Percentiles rank a stretch among this genome's conserved stretches.
phyloP scores from a whole-genome alignment of 768 basidiomycete genomes.

The Rickenella mellea region DNA sequence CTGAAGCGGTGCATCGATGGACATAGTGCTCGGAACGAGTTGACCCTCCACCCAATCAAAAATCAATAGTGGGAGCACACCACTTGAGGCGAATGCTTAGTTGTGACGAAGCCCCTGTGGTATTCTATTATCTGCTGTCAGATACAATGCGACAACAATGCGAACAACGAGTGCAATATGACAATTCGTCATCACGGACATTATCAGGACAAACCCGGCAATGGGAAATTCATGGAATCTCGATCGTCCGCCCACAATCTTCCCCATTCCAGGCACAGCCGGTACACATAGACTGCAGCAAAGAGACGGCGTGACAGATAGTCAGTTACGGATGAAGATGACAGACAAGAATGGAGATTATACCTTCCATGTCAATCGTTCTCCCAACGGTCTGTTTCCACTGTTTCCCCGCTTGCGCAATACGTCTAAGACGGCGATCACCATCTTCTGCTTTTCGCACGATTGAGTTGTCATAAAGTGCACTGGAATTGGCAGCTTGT shows the following conservation, averaged over 20 bases:
- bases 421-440: conserved; percentile 64
- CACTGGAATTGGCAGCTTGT: conserved; percentile 40
- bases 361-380: conserved; percentile 88
- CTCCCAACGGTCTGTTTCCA: conserved; percentile 85
- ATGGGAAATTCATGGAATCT: conserved; percentile 52
- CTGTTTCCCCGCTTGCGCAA: conserved; percentile 82
- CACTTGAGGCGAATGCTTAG: no score
- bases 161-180: no score
- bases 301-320: not conserved
- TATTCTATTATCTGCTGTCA: no score
- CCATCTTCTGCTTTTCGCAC: conserved; percentile 41
- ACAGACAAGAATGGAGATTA: conserved; percentile 22
- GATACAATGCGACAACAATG: no score
- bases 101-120: no score
- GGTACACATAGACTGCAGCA: conserved; percentile 68
- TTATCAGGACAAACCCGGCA: no score
- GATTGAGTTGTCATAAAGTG: conserved; percentile 14
- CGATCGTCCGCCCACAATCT: conserved; percentile 80
- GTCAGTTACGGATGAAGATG: not conserved
- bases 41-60: no score
- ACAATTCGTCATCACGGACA: no score
- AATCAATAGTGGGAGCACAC: no score
- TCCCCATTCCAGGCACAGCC: conserved; percentile 84
- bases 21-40: no score
- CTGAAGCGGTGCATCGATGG: no score